Evolutionary conservation across 2,329 filamentous ascomycete species (phyloP), one percentile per base, ranked within the genome.

Genomic region (Drechslerella coelobrocha): DNA sequence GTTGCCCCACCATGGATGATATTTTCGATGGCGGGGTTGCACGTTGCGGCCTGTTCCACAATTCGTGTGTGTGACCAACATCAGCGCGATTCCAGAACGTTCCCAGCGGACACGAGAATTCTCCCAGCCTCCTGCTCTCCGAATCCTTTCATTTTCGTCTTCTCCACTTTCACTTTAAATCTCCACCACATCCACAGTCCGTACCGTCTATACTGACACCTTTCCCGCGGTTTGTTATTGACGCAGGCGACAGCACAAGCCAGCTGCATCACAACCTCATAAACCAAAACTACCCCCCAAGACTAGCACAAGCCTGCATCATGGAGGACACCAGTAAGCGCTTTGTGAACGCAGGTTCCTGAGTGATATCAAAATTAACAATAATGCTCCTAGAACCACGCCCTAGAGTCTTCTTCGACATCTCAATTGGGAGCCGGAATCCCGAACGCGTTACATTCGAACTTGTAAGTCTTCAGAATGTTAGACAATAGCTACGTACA

Each of bases 351-450:
- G 12, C 29, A 8, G 17, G 19, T 51, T 12, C 23, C 2, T 5
- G 2, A 12, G 6, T 14, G 26, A 34, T 37, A 31, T 3, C 5
- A 41, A 51, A 31, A 17, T 51, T n/a, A 60, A 54, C 39, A 31
- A 21, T 55, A 14, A 37, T 47, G 37, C 47, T 43, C 26, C 41
- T 39, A 76, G 75, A 75, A 43, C n/a, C n/a, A n/a, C 75, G 75
- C 50, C 48, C 73, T 78, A 88, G 90, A 76, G 92, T 96, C 81
- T 99, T 89, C 83, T 97, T 99, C 80, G 92, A 97, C 82, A 88
- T 99, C 78, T 83, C 87, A 72, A 89, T 97, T 78, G 92, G 89
- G 78, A 85, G 86, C 68, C 84, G 86, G 76, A 82, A 85, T 45
- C 85, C 86, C 71, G 92, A 92, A 72, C 89, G 93, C 74, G 83